Percentiles rank a stretch among this genome's conserved stretches.
These are phyloP conservation scores for Leccinum subatratum DNA, from an alignment of 1,284 basidiomycete genomes.

Conservation along the genomic window DNA sequence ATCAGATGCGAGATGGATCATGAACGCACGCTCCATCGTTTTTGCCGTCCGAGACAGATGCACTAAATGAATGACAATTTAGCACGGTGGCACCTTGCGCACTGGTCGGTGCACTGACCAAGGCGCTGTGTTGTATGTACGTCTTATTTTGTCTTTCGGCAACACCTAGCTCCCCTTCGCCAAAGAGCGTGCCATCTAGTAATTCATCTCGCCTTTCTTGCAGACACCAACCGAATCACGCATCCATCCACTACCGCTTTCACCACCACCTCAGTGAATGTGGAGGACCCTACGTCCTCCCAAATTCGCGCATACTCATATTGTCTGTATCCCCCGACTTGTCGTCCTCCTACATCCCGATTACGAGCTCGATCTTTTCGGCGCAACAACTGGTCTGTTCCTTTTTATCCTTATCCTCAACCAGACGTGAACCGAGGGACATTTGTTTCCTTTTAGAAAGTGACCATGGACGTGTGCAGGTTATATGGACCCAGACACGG, in stretches of 20 bases:
- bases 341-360: constrained; percentile 85
- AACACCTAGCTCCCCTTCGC: background rate
- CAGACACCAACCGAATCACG: constrained; percentile 81
- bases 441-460: constrained; percentile 55
- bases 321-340: constrained; percentile 89
- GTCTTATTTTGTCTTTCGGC: constrained; percentile 30
- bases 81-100: too few species aligned
- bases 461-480: constrained; percentile 94
- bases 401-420: constrained; percentile 5
- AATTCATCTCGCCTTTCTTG: background rate
- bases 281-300: constrained; percentile 42
- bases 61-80: too few species aligned
- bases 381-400: constrained; percentile 83
- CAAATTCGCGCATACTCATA: constrained; percentile 82
- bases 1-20: too few species aligned
- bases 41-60: too few species aligned
- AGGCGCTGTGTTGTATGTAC: constrained; percentile 86
- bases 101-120: too few species aligned
- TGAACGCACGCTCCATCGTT: too few species aligned
- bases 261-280: constrained; percentile 20
- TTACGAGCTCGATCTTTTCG: constrained; percentile 99
- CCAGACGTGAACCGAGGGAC: background rate
- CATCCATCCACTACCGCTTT: constrained; percentile 36
- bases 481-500: constrained; percentile 82
- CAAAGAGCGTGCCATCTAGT: constrained; percentile 1